These are phyloP conservation scores for Proliferodiscus dingleyae DNA, from an alignment of 2,329 filamentous ascomycete genomes.

Conservation along the genomic window DNA sequence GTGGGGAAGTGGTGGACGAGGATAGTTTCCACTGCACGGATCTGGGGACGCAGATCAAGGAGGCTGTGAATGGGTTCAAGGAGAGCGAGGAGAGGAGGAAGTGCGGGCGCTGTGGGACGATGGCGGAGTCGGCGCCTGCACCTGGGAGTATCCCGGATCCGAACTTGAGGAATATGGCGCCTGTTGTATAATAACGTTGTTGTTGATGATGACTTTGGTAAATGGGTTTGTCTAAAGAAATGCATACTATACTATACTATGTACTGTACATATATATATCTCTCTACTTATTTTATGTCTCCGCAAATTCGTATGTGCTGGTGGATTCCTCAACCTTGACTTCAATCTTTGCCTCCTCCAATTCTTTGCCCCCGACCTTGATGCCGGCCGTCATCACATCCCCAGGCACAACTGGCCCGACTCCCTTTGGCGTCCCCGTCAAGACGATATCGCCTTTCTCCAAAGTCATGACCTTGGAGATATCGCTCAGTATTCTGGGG, in stretches of 20 bases:
- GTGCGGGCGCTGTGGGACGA: conserved; percentile 69
- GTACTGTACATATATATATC: conserved; percentile 5
- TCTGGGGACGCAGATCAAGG: conserved; percentile 91
- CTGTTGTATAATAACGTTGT: not conserved
- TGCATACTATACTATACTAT: too few species aligned
- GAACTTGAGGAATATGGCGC: conserved; percentile 43
- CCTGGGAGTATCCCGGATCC: conserved; percentile 55
- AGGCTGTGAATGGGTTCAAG: conserved; percentile 78
- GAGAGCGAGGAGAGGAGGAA: conserved; percentile 63
- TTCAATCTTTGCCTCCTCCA: conserved; percentile 80
- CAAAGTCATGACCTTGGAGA: conserved; percentile 91
- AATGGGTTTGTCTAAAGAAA: not conserved
- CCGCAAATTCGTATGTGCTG: conserved; percentile 69
- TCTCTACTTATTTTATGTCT: conserved; percentile 50
- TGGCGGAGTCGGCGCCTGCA: conserved; percentile 68
- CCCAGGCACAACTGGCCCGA: conserved; percentile 78
- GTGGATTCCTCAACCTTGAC: conserved; percentile 76
- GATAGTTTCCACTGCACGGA: conserved; percentile 83
- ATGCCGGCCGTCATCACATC: conserved; percentile 85
- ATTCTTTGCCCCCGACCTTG: conserved; percentile 71
- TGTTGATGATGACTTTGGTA: conserved; percentile 3
- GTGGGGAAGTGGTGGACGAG: conserved; percentile 74
- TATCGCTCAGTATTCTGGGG: conserved; percentile 81
- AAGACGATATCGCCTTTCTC: conserved; percentile 88
- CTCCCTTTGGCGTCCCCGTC: conserved; percentile 96